Base-by-base conservation (phyloP, 805 yeast genomes). In the Metschnikowia bowlesiae region DNA sequence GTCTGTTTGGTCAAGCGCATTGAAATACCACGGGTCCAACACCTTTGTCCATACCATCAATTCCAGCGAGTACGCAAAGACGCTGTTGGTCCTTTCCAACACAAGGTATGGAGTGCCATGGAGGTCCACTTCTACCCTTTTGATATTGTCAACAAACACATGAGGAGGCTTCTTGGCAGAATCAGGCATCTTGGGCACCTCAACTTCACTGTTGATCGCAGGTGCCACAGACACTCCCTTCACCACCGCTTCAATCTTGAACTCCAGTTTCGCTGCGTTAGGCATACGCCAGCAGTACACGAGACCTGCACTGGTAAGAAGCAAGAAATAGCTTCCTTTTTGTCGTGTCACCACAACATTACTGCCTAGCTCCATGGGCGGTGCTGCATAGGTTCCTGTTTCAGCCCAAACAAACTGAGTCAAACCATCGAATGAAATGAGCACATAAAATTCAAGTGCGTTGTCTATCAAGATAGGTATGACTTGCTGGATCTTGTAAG, bases 361-460 rank as follows among this genome's bases (percentile, higher is more conserved):
- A 11, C 66, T 66, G 0, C 87, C 87, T 3, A 83, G 48, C 58
- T 82, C 85, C 9, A 82, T 60, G 9, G 73, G 63, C 2, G 87
- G 83, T 44, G 70, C 60, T 1, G 74, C 53, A 30, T 69, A 68
- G 26, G 75, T 60, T 0, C 87, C 87, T 6, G 74, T 56, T 6
- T 66, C 63, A 0, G 78, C 69, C 1, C 77, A 64, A 7, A 76
- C 57, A 0, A 81, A 54, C 52, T 78, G 74, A 11, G 84, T 56
- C 0, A 80, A 65, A 0, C 90, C 90, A 31, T 76, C 70, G 43
- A 83, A 83, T 0, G 88, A 81, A 0, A 84, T 73, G 22, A 82
- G 61, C 9, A 78, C 77, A 71, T 84, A 78, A 57, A 70, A 82
- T 13, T 61, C 57, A 8, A 72, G 68, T 26, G 58, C 57, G 3